Conservation (phyloP, 2,329 filamentous ascomycete genomes). For the Fusarium aywerte region DNA sequence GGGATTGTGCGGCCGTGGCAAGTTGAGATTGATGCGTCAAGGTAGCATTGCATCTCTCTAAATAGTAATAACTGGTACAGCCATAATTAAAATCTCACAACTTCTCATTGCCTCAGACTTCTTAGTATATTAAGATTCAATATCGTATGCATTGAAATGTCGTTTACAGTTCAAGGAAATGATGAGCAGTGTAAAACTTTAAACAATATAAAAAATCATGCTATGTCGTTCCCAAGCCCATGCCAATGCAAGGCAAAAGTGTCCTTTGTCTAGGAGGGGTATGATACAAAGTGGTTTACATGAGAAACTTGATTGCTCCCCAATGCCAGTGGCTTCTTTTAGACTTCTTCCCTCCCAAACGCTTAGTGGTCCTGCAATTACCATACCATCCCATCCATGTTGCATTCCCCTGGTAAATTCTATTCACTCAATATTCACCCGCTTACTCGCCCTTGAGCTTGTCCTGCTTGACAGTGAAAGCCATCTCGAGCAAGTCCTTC, state of each 20-base stretch:
- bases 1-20: conserved; percentile 88
- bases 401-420: conserved; percentile 17
- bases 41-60: conserved; percentile 20
- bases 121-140: background rate
- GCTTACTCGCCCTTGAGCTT: conserved; percentile 74
- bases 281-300: conserved; percentile 51
- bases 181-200: conserved; percentile 15
- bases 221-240: conserved; percentile 44
- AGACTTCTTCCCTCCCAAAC: conserved; percentile 41
- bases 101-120: background rate
- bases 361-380: conserved; percentile 34
- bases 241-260: conserved; percentile 40
- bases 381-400: conserved; percentile 28
- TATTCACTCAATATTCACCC: background rate
- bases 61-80: conserved; percentile 1
- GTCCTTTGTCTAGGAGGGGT: conserved; percentile 48
- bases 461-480: conserved; percentile 72
- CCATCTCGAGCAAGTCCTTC: conserved; percentile 78
- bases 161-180: conserved; percentile 2
- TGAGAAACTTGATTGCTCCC: conserved; percentile 42
- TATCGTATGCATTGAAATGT: conserved; percentile 2
- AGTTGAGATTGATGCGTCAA: conserved; percentile 50
- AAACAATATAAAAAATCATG: conserved; percentile 37
- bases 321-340: conserved; percentile 39
- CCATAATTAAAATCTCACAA: background rate